phyloP scores from a whole-genome alignment of 2,329 filamentous ascomycete species.

The Hymenoscyphus infarciens region DNA sequence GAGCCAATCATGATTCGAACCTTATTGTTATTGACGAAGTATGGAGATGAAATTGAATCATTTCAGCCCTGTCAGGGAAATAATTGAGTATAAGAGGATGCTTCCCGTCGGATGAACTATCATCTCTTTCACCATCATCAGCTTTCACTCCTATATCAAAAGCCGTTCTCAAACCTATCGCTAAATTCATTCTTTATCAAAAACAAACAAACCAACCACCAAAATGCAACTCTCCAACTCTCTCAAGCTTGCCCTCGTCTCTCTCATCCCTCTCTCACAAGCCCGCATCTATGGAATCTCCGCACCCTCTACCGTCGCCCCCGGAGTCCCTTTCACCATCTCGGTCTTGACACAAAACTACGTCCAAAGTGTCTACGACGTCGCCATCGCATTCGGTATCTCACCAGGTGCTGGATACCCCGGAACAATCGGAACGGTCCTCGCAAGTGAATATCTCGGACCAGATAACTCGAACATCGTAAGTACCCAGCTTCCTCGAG shows the following conservation, averaged over 20 bases:
- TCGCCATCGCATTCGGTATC: constrained; percentile 14
- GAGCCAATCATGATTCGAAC: too few species aligned
- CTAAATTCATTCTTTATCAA: background rate
- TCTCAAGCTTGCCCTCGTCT: constrained; percentile 3
- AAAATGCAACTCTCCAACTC: background rate
- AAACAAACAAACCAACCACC: background rate
- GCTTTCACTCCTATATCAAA: too few species aligned
- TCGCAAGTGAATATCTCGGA: constrained; percentile 11
- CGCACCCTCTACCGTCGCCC: constrained; percentile 9
- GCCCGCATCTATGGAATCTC: constrained; percentile 16
- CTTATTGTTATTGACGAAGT: too few species aligned
- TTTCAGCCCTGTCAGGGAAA: too few species aligned
- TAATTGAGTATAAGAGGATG: too few species aligned
- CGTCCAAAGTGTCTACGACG: constrained; percentile 18
- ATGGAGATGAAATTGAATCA: too few species aligned
- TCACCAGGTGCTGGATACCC: constrained; percentile 9
- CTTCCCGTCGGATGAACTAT: too few species aligned
- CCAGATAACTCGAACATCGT: background rate
- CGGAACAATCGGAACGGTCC: constrained; percentile 5
- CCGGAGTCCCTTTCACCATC: constrained; percentile 12
- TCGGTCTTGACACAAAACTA: constrained; percentile 14
- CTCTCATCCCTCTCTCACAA: constrained; percentile 7
- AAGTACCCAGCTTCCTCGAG: too few species aligned
- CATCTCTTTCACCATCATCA: too few species aligned
- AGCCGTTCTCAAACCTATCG: background rate